These are phyloP conservation scores for Peniophora sp. DNA, from an alignment of 1,284 basidiomycete species.

Conservation along the genomic window DNA sequence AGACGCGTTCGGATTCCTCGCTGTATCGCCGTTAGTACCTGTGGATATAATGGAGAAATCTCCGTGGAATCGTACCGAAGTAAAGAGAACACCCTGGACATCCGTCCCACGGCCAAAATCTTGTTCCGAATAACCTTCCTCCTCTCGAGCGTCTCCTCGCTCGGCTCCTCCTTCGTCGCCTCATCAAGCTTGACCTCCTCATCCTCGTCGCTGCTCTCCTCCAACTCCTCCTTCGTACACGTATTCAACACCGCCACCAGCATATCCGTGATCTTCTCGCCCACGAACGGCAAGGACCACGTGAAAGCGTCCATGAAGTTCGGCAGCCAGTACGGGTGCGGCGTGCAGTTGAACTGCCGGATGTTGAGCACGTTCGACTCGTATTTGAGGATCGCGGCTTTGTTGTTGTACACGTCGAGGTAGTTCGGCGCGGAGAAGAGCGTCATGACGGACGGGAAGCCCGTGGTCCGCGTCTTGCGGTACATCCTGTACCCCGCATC, in stretches of 20 bases:
- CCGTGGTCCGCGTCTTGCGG: slow-evolving; percentile 91
- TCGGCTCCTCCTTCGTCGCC: slow-evolving; percentile 20
- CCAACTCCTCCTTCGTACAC: slow-evolving; percentile 91
- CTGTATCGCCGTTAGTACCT: slow-evolving; percentile 29
- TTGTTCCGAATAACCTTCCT: slow-evolving; percentile 92
- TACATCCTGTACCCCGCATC: slow-evolving; percentile 98
- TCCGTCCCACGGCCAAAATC: slow-evolving; percentile 95
- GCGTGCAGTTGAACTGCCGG: slow-evolving; percentile 91
- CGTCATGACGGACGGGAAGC: slow-evolving; percentile 92
- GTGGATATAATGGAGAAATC: slow-evolving; percentile 1
- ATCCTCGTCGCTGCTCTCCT: slow-evolving; percentile 74
- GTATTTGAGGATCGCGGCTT: slow-evolving; percentile 94
- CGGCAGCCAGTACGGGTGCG: slow-evolving; percentile 91
- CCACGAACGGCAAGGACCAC: slow-evolving; percentile 86
- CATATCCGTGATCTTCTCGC: slow-evolving; percentile 98
- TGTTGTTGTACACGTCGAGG: slow-evolving; percentile 95
- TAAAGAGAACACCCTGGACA: slow-evolving; percentile 93
- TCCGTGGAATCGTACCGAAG: slow-evolving; percentile 66
- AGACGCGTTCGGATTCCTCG: slow-evolving; percentile 97
- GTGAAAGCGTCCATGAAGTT: slow-evolving; percentile 96
- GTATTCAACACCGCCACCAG: slow-evolving; percentile 90
- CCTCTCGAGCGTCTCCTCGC: slow-evolving; percentile 63
- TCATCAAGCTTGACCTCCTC: slow-evolving; percentile 18
- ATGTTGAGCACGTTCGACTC: slow-evolving; percentile 97
- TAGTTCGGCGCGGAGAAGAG: slow-evolving; percentile 96